A percentile compares a stretch with the other conserved stretches of the same genome.
These are phyloP conservation scores for Cerrena zonata DNA, from an alignment of 1,284 basidiomycete genomes.

Conservation along the genomic window DNA sequence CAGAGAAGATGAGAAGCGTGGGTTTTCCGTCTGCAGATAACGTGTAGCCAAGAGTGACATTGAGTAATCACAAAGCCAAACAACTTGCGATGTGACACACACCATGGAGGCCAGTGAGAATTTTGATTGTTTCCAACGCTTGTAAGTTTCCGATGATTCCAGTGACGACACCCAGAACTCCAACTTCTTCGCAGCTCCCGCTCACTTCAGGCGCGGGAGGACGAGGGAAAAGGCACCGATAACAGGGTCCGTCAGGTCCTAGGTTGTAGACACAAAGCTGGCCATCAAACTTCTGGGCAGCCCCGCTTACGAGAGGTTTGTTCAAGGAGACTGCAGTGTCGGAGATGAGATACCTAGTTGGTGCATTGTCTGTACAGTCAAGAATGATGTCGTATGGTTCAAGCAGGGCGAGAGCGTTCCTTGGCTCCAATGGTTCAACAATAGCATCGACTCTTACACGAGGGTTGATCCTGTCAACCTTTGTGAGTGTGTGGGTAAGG, in stretches of 20 bases:
- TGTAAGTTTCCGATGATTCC: slow-evolving; percentile 90
- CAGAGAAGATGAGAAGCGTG: slow-evolving; percentile 43
- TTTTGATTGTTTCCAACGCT: slow-evolving; percentile 84
- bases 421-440: slow-evolving; percentile 46
- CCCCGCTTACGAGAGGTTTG: slow-evolving; percentile 85
- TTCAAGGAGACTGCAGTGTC: slow-evolving; percentile 75
- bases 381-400: slow-evolving; percentile 71
- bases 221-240: slow-evolving; percentile 87
- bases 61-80: background rate
- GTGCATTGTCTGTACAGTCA: slow-evolving; percentile 93
- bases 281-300: slow-evolving; percentile 87
- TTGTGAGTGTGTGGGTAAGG: slow-evolving; percentile 36
- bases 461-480: slow-evolving; percentile 62
- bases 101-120: slow-evolving; percentile 73
- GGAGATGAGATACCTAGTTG: slow-evolving; percentile 90
- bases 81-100: slow-evolving; percentile 1
- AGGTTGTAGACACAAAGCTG: slow-evolving; percentile 82
- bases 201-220: slow-evolving; percentile 58
- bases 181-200: slow-evolving; percentile 84
- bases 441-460: slow-evolving; percentile 50
- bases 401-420: slow-evolving; percentile 62
- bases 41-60: background rate
- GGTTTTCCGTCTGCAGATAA: slow-evolving; percentile 46
- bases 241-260: slow-evolving; percentile 75
- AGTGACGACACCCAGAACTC: slow-evolving; percentile 85